These are phyloP conservation scores for Rhododendron henanense DNA, from an alignment of 148 eudicot genomes.

Conservation along the genomic window DNA sequence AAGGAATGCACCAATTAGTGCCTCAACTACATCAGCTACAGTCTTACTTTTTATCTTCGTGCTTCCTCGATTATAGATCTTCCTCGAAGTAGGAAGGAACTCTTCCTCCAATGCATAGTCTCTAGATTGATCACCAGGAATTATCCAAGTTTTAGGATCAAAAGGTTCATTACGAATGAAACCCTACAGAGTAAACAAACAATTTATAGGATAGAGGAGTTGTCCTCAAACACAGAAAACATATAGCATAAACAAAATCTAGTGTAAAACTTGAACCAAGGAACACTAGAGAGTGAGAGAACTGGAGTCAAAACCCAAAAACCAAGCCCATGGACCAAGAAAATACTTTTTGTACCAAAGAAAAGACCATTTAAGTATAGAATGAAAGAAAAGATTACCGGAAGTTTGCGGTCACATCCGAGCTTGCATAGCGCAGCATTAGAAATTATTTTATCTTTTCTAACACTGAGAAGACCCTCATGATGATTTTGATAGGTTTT, in stretches of 20 bases:
- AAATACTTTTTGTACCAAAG: not conserved
- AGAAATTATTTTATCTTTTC: slow-evolving; percentile 55
- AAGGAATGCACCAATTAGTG: slow-evolving; percentile 82
- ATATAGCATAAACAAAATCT: not conserved
- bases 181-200: slow-evolving; percentile 47
- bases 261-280: not conserved
- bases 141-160: slow-evolving; percentile 65
- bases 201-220: not conserved
- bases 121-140: slow-evolving; percentile 55
- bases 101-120: slow-evolving; percentile 33
- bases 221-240: not conserved
- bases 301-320: not conserved
- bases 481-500: slow-evolving; percentile 53
- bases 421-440: slow-evolving; percentile 73
- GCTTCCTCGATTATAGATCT: slow-evolving; percentile 36
- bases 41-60: slow-evolving; percentile 55
- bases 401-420: slow-evolving; percentile 67
- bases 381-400: slow-evolving; percentile 36
- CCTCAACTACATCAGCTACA: slow-evolving; percentile 93
- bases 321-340: not conserved
- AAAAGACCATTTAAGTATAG: not conserved
- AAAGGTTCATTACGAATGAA: slow-evolving; percentile 69
- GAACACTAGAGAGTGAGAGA: not conserved
- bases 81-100: slow-evolving; percentile 23
- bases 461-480: slow-evolving; percentile 75